Conservation (phyloP, 176 grass and related monocot genomes). For the Puccinellia tenuiflora region DNA sequence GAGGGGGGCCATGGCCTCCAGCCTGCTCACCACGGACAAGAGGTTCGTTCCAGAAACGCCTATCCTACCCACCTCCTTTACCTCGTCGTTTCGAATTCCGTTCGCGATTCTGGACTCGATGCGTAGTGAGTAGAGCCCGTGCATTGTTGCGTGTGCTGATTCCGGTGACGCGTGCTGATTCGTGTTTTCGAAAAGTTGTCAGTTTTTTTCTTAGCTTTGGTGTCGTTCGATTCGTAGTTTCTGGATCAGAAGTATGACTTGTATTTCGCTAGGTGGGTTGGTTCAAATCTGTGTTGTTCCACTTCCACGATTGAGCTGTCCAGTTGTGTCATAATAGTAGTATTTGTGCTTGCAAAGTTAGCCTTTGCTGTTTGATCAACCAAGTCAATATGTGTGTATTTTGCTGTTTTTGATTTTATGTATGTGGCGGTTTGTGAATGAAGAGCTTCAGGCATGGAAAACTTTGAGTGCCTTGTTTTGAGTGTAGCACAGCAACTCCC, state of each 20-base stretch:
- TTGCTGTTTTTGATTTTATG: neutral
- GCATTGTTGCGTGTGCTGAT: conserved; percentile 6
- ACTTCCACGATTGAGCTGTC: neutral
- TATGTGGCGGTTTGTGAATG: neutral
- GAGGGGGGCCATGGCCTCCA: conserved; percentile 44
- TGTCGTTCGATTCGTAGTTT: neutral
- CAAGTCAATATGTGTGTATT: neutral
- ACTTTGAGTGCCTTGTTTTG: neutral
- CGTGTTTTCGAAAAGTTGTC: neutral
- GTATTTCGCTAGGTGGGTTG: neutral
- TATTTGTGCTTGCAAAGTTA: neutral
- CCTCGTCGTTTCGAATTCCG: neutral
- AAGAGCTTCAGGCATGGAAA: neutral
- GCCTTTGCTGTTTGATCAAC: neutral
- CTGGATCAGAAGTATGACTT: neutral
- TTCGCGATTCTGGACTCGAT: neutral
- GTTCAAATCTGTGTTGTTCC: neutral
- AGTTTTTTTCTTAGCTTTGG: neutral
- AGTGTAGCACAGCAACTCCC: neutral
- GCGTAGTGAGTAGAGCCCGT: neutral
- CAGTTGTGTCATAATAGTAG: neutral
- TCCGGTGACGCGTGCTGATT: neutral
- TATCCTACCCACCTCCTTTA: neutral
- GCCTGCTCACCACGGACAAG: conserved; percentile 40
- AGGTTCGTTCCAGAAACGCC: conserved; percentile 38